These are phyloP conservation scores for Malassezia nana DNA, from an alignment of 1,284 basidiomycete genomes.

Conservation along the genomic window DNA sequence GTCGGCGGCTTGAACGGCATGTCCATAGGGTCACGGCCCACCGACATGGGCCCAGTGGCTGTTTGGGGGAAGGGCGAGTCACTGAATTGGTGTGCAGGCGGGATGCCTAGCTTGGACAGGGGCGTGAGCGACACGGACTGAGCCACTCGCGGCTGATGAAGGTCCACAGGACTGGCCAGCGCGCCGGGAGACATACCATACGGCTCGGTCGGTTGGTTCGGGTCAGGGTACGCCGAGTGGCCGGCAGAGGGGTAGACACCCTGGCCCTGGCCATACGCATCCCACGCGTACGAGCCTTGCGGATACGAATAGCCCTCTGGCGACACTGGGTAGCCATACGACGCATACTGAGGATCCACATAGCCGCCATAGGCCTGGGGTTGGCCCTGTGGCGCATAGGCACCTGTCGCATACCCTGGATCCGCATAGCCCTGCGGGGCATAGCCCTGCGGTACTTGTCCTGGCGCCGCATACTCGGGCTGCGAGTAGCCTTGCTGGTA, in stretches of 20 bases:
- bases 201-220: neutral
- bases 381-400: neutral
- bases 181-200: neutral
- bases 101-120: neutral
- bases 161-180: neutral
- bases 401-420: neutral
- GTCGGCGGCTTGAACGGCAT: neutral
- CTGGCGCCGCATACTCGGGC: neutral
- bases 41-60: neutral
- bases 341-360: neutral
- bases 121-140: neutral
- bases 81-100: neutral
- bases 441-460: neutral
- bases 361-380: neutral
- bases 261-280: neutral
- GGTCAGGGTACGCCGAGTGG: neutral
- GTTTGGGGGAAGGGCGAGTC: neutral
- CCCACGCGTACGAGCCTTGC: neutral
- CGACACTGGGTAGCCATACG: neutral
- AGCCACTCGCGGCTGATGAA: neutral
- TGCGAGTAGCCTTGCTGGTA: neutral
- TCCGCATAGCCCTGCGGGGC: neutral
- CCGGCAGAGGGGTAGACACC: neutral
- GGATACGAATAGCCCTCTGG: slow-evolving; percentile 1
- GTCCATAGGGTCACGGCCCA: neutral